Base-by-base conservation (phyloP, 257 asterid species). In the Jaltomata sinuosa region DNA sequence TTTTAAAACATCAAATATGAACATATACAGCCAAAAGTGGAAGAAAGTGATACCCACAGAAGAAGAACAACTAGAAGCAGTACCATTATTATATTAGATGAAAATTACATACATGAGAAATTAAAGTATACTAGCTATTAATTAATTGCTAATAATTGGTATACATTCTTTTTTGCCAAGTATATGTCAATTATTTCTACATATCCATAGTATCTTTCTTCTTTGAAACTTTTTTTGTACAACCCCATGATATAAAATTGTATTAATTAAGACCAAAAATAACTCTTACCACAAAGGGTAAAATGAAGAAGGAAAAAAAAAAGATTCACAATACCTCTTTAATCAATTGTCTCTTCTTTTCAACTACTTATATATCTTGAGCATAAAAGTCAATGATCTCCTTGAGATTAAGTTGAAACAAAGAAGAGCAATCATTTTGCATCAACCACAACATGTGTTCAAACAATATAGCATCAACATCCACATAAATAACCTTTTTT, bases 361-460 rank as follows among this genome's bases (percentile, higher is more conserved):
- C 4, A 36, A 3, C 52, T n/a, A 61, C 57, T 27, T 67, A 89
- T 74, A 57, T 74, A 16, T 89, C 90, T 83, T 89, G 92, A 62
- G 88, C 80, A 77, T 89, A 89, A 80, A 89, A 89, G 18, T 89
- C 90, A 53, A 89, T 76, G 54, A 89, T 86, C 87, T 89, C 92
- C 45, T 64, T 67, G 40, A 89, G 89, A 62, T 89, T 89, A 38
- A 89, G 91, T 84, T 89, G 83, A 81, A 86, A 85, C 76, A 88
- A 86, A 57, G 92, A 89, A 85, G 91, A 88, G 19, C 86, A 86
- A 81, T 89, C 92, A 83, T 89, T 89, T 53, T 87, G 81, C 92
- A 89, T 86, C 72, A 89, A 57, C 92, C 92, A 89, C 62, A 89
- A 27, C 89, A 89, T 84, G 54, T 89, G 92, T 79, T 89, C 92